phyloP scores from a whole-genome alignment of 495 filamentous ascomycete species.

The Talaromyces proteolyticus region DNA sequence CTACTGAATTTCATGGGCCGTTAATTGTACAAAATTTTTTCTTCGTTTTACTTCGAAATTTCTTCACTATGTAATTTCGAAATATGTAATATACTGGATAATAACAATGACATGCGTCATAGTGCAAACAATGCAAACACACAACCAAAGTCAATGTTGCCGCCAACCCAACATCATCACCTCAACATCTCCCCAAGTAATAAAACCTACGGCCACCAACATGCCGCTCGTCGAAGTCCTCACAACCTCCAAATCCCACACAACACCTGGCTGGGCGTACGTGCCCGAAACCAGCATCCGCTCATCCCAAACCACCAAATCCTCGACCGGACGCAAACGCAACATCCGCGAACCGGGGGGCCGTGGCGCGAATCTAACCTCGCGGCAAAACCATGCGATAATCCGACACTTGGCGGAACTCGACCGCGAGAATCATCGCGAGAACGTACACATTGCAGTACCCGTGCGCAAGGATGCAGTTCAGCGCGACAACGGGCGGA shows the following conservation, averaged over 20 bases:
- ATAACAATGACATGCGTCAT: background rate
- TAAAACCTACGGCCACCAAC: too few species aligned
- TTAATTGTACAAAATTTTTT: background rate
- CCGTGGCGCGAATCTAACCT: slow-evolving; percentile 55
- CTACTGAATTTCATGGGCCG: background rate
- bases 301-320: slow-evolving; percentile 45
- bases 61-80: background rate
- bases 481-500: slow-evolving; percentile 1
- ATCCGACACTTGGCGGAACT: slow-evolving; percentile 71
- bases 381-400: slow-evolving; percentile 71
- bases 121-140: slow-evolving; percentile 5
- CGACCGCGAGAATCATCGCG: slow-evolving; percentile 71
- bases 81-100: too few species aligned
- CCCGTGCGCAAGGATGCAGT: slow-evolving; percentile 44
- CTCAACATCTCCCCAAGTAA: background rate
- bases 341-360: slow-evolving; percentile 46
- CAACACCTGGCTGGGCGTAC: slow-evolving; percentile 82
- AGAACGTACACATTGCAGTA: slow-evolving; percentile 59
- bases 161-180: background rate
- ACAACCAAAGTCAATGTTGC: background rate
- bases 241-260: slow-evolving; percentile 57
- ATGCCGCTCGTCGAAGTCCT: slow-evolving; percentile 73
- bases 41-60: background rate
- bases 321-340: slow-evolving; percentile 59
- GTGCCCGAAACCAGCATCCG: slow-evolving; percentile 66